Base-by-base conservation (phyloP, 176 grass and related monocot species). In the Carex myosuroides region DNA sequence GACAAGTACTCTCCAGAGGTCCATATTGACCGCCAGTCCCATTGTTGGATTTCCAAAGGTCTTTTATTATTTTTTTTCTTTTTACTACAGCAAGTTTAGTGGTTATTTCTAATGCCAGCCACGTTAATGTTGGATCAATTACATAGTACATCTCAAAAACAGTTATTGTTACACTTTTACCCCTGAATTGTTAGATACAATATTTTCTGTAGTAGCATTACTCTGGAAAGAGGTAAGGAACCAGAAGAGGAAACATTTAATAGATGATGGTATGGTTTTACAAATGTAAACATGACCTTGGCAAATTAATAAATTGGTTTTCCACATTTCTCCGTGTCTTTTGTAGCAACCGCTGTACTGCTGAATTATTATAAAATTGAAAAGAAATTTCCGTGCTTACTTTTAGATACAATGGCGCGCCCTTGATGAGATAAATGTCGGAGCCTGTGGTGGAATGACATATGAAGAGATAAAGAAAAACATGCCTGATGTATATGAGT, bases 1-100 rank as follows among this genome's bases (percentile, higher is more conserved):
- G 95, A 98, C 95, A 88, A 98, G 95, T 85, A 98, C 95, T 84
- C 95, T 98, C 18, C 92, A 98, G 80, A 98, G 95, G 89, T 85
- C 95, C 55, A 93, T 98, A 88, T 87, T 94, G 89, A 95, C 92
- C 59, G 92, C 92, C 30, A 89, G 89, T 79, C 88, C 92, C 14
- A 93, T 95, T 86, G 90, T 98, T 79, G 95, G 92, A 82, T 98
- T 98, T 83, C 95, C 95, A 88, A 98, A 98, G 95, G 95, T 95
- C 70, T 61, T 77, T 86, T 88, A 29, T 60, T 39, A 5, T 24
- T 32, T 33, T 32, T 67, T 67, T 66, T 48, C 24, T 77, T 56
- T 77, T 53, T 77, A 30, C 72, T 77, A 16, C 50, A 56, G 21
- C 72, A 33, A 56, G 37, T 71, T 77, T 77, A 55, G 9, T 77